phyloP scores from a whole-genome alignment of 1,139 yeast genomes.

The Diutina catenulata region DNA sequence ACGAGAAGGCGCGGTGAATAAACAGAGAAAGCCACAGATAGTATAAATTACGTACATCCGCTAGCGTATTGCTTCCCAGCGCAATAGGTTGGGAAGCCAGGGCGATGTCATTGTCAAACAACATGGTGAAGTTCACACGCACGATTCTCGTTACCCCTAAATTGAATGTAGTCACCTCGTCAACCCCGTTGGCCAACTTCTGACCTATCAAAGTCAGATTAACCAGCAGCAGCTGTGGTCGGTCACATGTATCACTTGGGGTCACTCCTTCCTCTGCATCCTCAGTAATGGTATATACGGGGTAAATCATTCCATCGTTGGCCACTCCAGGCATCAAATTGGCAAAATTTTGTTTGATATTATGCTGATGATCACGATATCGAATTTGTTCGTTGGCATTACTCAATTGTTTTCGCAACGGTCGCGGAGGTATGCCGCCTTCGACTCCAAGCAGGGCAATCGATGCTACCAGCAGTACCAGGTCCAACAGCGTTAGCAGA shows the following conservation, averaged over 20 bases:
- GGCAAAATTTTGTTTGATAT: constrained; percentile 2
- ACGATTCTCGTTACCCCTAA: neutral
- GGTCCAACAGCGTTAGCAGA: neutral
- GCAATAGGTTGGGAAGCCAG: constrained; percentile 14
- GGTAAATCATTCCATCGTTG: constrained; percentile 22
- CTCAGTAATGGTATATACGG: constrained; percentile 21
- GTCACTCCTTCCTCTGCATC: constrained; percentile 6
- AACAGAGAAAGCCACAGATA: constrained; percentile 25
- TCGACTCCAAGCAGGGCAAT: neutral
- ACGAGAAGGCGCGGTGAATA: constrained; percentile 15
- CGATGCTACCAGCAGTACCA: neutral
- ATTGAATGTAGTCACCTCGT: constrained; percentile 10
- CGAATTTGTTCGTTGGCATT: neutral
- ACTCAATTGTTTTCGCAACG: neutral
- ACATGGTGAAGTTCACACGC: constrained; percentile 6
- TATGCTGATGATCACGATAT: neutral
- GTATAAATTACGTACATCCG: constrained; percentile 22
- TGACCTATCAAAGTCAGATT: too few relatives aligned
- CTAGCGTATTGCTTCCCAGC: constrained; percentile 19
- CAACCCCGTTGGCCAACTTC: constrained; percentile 15
- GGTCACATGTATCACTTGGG: neutral
- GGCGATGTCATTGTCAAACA: constrained; percentile 12
- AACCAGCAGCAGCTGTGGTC: constrained; percentile 1
- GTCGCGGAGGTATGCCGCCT: neutral
- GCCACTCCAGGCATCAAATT: neutral